Conservation (phyloP, 2,329 filamentous ascomycete genomes). For the Macroventuria anomochaeta region DNA sequence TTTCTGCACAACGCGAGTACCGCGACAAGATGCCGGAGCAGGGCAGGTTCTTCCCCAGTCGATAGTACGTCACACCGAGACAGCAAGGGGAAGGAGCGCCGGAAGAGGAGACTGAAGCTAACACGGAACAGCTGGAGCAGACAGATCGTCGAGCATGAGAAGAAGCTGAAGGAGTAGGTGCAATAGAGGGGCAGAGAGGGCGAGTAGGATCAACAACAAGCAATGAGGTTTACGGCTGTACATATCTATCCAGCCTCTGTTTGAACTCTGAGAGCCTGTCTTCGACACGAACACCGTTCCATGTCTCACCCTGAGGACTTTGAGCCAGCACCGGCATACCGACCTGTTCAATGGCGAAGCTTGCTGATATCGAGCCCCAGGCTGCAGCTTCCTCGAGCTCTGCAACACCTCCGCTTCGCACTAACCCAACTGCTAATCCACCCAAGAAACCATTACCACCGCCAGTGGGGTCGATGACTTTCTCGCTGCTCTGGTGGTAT, state of each 20-base stretch:
- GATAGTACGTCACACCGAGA: slow-evolving; percentile 68
- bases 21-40: slow-evolving; percentile 78
- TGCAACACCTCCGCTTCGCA: slow-evolving; percentile 54
- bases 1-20: slow-evolving; percentile 76
- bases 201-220: slow-evolving; percentile 3
- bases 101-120: slow-evolving; percentile 29
- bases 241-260: slow-evolving; percentile 47
- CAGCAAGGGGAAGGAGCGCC: too few relatives aligned
- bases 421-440: slow-evolving; percentile 63
- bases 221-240: slow-evolving; percentile 44
- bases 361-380: slow-evolving; percentile 83
- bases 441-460: slow-evolving; percentile 90
- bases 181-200: slow-evolving; percentile 8
- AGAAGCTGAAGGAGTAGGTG: slow-evolving; percentile 51
- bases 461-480: slow-evolving; percentile 89
- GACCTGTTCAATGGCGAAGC: slow-evolving; percentile 93
- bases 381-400: slow-evolving; percentile 72
- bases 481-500: slow-evolving; percentile 64
- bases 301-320: slow-evolving; percentile 48
- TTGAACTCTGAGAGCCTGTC: slow-evolving; percentile 54
- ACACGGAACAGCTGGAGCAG: slow-evolving; percentile 68
- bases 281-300: slow-evolving; percentile 56
- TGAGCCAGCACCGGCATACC: slow-evolving; percentile 71
- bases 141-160: slow-evolving; percentile 74
- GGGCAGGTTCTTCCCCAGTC: slow-evolving; percentile 80